Evolutionary conservation across 2,329 filamentous ascomycete species (phyloP).

Genomic region (Alternaria arborescens): DNA sequence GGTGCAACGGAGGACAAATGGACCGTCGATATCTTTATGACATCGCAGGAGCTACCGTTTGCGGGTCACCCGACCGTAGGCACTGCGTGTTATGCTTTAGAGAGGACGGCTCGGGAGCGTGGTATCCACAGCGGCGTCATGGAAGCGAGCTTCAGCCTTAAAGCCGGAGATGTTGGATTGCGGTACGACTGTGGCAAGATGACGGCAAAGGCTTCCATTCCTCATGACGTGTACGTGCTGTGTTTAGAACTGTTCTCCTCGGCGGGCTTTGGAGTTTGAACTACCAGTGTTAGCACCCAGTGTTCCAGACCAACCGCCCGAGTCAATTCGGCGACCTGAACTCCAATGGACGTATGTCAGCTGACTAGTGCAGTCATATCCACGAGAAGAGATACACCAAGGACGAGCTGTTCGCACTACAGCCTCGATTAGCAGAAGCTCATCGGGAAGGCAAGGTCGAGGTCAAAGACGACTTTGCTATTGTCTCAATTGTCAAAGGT

Average conservation of each 20-base stretch:
- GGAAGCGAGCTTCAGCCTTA: constrained; percentile 53
- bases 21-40: constrained; percentile 65
- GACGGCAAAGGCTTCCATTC: constrained; percentile 69
- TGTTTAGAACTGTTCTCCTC: background rate
- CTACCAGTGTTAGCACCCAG: background rate
- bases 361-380: constrained; percentile 32
- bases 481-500: constrained; percentile 69
- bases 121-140: constrained; percentile 31
- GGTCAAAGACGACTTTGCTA: constrained; percentile 36
- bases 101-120: constrained; percentile 35
- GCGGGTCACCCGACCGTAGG: constrained; percentile 67
- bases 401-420: constrained; percentile 42
- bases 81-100: constrained; percentile 59
- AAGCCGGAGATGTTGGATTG: constrained; percentile 56
- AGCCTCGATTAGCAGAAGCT: constrained; percentile 46
- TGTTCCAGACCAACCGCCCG: constrained; percentile 17
- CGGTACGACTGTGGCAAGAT: constrained; percentile 51
- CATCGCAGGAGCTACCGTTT: constrained; percentile 62
- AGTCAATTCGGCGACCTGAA: background rate
- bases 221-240: constrained; percentile 69
- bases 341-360: constrained; percentile 1
- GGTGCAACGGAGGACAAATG: constrained; percentile 42
- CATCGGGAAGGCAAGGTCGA: constrained; percentile 21
- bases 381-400: constrained; percentile 34
- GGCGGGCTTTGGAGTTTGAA: background rate